These are phyloP conservation scores for Penicillium coprophilum DNA, from an alignment of 495 filamentous ascomycete genomes.

Conservation along the genomic window DNA sequence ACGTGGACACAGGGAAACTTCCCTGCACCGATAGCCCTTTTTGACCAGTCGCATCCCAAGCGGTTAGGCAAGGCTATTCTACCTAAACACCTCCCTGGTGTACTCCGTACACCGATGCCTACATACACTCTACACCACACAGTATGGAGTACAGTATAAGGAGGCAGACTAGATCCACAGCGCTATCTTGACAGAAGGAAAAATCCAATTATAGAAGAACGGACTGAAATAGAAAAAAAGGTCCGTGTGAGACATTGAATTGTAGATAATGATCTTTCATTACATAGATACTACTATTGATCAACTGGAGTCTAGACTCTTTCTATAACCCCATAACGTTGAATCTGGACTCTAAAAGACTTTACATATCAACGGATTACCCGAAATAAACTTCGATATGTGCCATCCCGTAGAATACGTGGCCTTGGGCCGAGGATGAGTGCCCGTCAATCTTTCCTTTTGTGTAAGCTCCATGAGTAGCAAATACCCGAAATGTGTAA, in stretches of 20 bases:
- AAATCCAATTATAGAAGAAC: neutral
- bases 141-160: neutral
- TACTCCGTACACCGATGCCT: neutral
- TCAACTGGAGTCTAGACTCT: slow-evolving; percentile 8
- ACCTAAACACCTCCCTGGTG: slow-evolving; percentile 11
- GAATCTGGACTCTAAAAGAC: slow-evolving; percentile 6
- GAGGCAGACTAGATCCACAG: slow-evolving; percentile 6
- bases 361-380: slow-evolving; percentile 12
- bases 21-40: slow-evolving; percentile 5
- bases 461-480: neutral
- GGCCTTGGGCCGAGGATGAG: slow-evolving; percentile 1
- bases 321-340: neutral
- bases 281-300: neutral
- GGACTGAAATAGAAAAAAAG: neutral
- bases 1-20: neutral
- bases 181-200: neutral
- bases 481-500: neutral
- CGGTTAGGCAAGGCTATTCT: slow-evolving; percentile 20
- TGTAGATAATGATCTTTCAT: neutral
- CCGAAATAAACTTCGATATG: neutral
- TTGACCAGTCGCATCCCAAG: neutral
- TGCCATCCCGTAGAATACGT: slow-evolving; percentile 1
- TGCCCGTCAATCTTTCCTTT: neutral
- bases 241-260: neutral
- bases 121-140: neutral